These are phyloP conservation scores for Pythium pectinolyticum DNA, from an alignment of 352 stramenopile species.

Conservation along the genomic window DNA sequence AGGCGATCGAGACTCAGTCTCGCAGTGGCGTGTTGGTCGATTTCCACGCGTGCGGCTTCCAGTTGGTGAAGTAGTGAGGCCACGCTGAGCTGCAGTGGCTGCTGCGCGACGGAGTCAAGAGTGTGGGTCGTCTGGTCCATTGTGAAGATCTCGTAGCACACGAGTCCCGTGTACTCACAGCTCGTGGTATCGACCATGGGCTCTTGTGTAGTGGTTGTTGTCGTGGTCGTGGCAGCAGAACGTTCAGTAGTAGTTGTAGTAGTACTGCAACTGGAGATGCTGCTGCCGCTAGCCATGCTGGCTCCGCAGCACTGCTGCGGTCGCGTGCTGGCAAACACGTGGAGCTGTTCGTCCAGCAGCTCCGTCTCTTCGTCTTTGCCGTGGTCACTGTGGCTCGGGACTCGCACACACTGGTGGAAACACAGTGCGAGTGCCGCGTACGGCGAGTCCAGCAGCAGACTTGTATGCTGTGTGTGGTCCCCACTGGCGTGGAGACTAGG, in stretches of 20 bases:
- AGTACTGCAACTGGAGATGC: neutral
- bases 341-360: neutral
- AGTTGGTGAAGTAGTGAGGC: slow-evolving; percentile 10
- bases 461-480: slow-evolving; percentile 9
- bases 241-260: neutral
- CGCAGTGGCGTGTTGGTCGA: neutral
- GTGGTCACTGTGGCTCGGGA: slow-evolving; percentile 5
- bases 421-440: slow-evolving; percentile 24
- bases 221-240: neutral
- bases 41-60: neutral
- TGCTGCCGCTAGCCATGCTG: slow-evolving; percentile 11
- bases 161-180: slow-evolving; percentile 15
- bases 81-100: slow-evolving; percentile 14
- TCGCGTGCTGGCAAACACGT: slow-evolving; percentile 27
- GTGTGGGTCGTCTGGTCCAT: too few relatives aligned
- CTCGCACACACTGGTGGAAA: slow-evolving; percentile 16
- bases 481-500: too few relatives aligned
- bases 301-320: slow-evolving; percentile 27
- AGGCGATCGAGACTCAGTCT: slow-evolving; percentile 26
- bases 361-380: too few relatives aligned
- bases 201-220: neutral
- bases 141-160: slow-evolving; percentile 15
- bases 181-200: neutral
- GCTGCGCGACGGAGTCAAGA: neutral
- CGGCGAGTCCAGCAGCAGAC: slow-evolving; percentile 20